Conservation (phyloP, 331 rosid species). For the Telfairia occidentalis region DNA sequence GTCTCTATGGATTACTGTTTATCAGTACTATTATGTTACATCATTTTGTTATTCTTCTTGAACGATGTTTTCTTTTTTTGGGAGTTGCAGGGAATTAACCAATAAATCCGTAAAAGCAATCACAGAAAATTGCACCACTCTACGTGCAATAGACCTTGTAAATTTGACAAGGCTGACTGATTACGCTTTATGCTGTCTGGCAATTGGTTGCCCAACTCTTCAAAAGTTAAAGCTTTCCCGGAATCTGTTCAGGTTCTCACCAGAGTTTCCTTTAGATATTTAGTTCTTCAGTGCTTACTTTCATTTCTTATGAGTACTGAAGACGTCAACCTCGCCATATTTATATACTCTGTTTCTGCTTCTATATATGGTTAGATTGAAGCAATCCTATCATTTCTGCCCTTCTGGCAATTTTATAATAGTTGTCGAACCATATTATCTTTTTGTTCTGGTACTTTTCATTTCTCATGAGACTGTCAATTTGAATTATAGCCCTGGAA, state of each 20-base stretch:
- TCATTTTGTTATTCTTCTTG: constrained; percentile 2
- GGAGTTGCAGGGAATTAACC: constrained; percentile 68
- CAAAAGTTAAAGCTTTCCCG: constrained; percentile 47
- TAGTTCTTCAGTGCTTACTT: background rate
- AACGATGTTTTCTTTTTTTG: constrained; percentile 9
- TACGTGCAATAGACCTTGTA: constrained; percentile 43
- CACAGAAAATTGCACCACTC: constrained; percentile 45
- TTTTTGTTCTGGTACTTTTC: background rate
- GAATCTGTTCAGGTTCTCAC: constrained; percentile 58
- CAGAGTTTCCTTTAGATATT: background rate
- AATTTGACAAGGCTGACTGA: constrained; percentile 49
- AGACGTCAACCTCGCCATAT: background rate
- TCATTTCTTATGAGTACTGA: background rate
- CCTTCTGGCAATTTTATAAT: background rate
- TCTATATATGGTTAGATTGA: background rate
- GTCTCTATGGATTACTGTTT: background rate
- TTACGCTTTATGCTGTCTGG: constrained; percentile 44
- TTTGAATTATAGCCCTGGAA: background rate
- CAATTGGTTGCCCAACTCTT: constrained; percentile 48
- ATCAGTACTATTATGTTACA: background rate
- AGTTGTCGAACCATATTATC: background rate
- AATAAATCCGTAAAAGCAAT: constrained; percentile 54
- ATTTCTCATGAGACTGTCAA: background rate
- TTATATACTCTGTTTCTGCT: background rate
- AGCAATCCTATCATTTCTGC: background rate